These are phyloP conservation scores for Pyrenula massariospora DNA, from an alignment of 495 filamentous ascomycete species.

Conservation along the genomic window DNA sequence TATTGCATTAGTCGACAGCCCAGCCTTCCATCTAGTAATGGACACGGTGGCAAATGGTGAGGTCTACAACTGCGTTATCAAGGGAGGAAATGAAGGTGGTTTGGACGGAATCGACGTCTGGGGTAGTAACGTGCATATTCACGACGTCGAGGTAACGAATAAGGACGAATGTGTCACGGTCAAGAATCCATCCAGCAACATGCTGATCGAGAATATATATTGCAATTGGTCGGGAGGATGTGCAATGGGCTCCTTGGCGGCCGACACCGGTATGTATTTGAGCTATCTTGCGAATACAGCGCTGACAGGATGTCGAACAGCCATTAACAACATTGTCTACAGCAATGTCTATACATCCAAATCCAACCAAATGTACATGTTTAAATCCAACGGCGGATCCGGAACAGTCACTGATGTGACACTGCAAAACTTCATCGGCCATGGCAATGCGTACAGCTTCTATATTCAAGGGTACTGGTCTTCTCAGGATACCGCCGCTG, in stretches of 20 bases:
- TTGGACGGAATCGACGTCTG: slow-evolving; percentile 4
- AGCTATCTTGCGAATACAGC: too few species aligned
- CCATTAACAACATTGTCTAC: slow-evolving; percentile 34
- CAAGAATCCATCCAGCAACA: slow-evolving; percentile 34
- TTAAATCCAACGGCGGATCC: slow-evolving; percentile 47
- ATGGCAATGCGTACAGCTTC: slow-evolving; percentile 9
- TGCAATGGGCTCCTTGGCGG: slow-evolving; percentile 36
- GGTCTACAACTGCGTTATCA: slow-evolving; percentile 20
- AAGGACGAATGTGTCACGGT: slow-evolving; percentile 45
- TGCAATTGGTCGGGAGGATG: slow-evolving; percentile 43
- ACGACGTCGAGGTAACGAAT: slow-evolving; percentile 36
- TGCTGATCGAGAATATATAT: slow-evolving; percentile 43
- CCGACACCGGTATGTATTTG: slow-evolving; percentile 15
- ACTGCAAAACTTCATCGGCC: slow-evolving; percentile 10
- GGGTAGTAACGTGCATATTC: slow-evolving; percentile 4
- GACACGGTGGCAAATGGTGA: slow-evolving; percentile 23
- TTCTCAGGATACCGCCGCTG: neutral
- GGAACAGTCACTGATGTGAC: slow-evolving; percentile 17
- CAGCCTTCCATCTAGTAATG: slow-evolving; percentile 21
- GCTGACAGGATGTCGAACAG: neutral
- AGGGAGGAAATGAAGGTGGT: slow-evolving; percentile 18
- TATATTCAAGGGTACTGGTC: slow-evolving; percentile 8
- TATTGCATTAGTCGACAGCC: slow-evolving; percentile 19
- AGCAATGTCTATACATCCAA: slow-evolving; percentile 39
- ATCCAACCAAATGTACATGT: slow-evolving; percentile 52